Percentiles rank a stretch among this genome's conserved stretches.
These are phyloP conservation scores for Cryptococcus depauperatus DNA, from an alignment of 1,284 basidiomycete genomes.

Conservation along the genomic window DNA sequence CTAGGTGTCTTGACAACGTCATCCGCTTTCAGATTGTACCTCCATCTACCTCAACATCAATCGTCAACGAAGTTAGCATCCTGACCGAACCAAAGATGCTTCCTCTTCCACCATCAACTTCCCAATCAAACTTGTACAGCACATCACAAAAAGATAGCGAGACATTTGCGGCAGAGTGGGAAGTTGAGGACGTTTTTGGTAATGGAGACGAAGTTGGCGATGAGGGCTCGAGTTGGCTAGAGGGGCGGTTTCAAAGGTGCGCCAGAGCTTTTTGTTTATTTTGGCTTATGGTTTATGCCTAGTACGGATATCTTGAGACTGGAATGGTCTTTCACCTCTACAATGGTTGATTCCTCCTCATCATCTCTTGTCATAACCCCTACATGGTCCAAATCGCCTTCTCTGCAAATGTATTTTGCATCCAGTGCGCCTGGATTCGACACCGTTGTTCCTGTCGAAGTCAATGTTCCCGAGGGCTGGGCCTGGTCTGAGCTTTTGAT, in stretches of 20 bases:
- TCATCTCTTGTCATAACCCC: slow-evolving; percentile 24
- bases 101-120: slow-evolving; percentile 10
- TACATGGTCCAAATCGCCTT: slow-evolving; percentile 16
- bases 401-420: slow-evolving; percentile 22
- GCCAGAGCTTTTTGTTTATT: background rate
- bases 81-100: slow-evolving; percentile 33
- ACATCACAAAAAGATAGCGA: background rate
- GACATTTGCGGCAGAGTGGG: slow-evolving; percentile 28
- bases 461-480: slow-evolving; percentile 31
- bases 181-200: slow-evolving; percentile 28
- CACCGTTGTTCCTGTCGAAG: slow-evolving; percentile 15
- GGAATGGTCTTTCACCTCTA: slow-evolving; percentile 28
- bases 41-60: slow-evolving; percentile 6
- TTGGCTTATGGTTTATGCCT: background rate
- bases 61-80: slow-evolving; percentile 24
- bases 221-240: slow-evolving; percentile 30
- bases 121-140: background rate
- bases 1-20: slow-evolving; percentile 37
- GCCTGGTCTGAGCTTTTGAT: slow-evolving; percentile 31
- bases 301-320: slow-evolving; percentile 31
- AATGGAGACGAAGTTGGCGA: slow-evolving; percentile 18
- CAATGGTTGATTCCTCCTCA: slow-evolving; percentile 7
- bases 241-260: slow-evolving; percentile 37
- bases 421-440: slow-evolving; percentile 5
- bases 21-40: slow-evolving; percentile 30